A percentile compares a stretch with the other conserved stretches of the same genome.
Conservation (phyloP, 441 rosid genomes). For the Metrosideros polymorpha region DNA sequence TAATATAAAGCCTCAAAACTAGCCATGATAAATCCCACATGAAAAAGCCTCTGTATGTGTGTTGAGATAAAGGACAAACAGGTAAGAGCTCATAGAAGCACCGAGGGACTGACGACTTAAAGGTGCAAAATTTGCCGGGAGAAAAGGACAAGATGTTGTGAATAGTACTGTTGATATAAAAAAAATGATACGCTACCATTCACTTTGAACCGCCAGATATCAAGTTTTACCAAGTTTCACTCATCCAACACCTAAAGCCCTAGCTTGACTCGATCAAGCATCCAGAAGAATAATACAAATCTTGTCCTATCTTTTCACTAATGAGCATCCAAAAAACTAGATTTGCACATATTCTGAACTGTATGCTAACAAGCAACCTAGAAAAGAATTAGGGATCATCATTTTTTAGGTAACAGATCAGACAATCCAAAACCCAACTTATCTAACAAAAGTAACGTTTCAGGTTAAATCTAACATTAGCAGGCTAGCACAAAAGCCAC, state of each 20-base stretch:
- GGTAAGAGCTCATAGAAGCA: not conserved
- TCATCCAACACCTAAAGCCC: not conserved
- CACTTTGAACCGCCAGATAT: not conserved
- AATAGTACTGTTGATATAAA: not conserved
- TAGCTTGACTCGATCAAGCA: not conserved
- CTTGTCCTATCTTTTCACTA: not conserved
- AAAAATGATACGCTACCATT: not conserved
- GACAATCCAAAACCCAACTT: not conserved
- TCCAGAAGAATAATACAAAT: not conserved
- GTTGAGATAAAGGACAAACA: not conserved
- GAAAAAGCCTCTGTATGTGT: not conserved
- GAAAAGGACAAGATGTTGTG: not conserved
- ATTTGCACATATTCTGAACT: not conserved
- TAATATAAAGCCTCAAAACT: not conserved
- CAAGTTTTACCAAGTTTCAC: not conserved
- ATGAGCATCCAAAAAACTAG: not conserved
- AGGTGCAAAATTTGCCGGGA: not conserved
- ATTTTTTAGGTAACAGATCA: not conserved
- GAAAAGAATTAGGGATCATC: not conserved
- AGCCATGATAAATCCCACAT: not conserved
- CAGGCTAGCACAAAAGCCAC: not conserved
- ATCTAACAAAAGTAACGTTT: not conserved
- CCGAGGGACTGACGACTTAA: not conserved
- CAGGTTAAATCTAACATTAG: not conserved
- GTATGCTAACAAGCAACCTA: not conserved